Base-by-base conservation (phyloP, 805 yeast genomes). In the Wickerhamomyces rabaulensis region DNA sequence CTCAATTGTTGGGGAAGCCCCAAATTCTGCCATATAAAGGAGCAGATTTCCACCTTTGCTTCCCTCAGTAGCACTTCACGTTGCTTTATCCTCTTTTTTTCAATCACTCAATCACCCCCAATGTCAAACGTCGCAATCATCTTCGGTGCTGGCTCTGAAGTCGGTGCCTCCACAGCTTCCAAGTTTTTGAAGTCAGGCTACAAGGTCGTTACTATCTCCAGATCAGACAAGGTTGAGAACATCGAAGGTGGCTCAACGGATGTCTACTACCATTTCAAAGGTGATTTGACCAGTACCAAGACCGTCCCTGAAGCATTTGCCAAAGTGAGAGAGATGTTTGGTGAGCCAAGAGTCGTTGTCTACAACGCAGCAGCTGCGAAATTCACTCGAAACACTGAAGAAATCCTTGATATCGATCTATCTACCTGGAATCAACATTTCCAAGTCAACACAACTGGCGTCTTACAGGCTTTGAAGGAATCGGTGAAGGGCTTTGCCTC, bases 201-300 rank as follows among this genome's bases (percentile, higher is more conserved):
- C 25, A 44, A 44, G 17, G 47, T 44, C 9, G 41, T 44, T 6
- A 44, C 47, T 36, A 41, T 44, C 10, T 44, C 47, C 9, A 44
- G 47, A 40, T 23, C 41, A 16, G 40, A 35, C 5, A 33, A 29
- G 5, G 9, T 40, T 23, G 36, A 23, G 4, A 6, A 6, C 17
- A 8, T 19, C 10, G 27, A 12, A 6, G 9, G 21, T 16, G 13
- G 16, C 6, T 12, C 13, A 1, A 7, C 38, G 3, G 33, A 35
- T 16, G 9, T 13, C 4, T 21, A 44, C 36, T 36, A 23, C 25
- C 47, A 44, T 21, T 19, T 20, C 20, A 35, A 36, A 27, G 47
- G 41, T 5, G 47, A 44, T 23, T 21, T 44, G 7, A 5, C 19
- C 3, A 40, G 36, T 26, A 4, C 26, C 3, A 16, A 12, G 20